phyloP scores from a whole-genome alignment of 2,329 filamentous ascomycete species.

The Clonostachys sp. region DNA sequence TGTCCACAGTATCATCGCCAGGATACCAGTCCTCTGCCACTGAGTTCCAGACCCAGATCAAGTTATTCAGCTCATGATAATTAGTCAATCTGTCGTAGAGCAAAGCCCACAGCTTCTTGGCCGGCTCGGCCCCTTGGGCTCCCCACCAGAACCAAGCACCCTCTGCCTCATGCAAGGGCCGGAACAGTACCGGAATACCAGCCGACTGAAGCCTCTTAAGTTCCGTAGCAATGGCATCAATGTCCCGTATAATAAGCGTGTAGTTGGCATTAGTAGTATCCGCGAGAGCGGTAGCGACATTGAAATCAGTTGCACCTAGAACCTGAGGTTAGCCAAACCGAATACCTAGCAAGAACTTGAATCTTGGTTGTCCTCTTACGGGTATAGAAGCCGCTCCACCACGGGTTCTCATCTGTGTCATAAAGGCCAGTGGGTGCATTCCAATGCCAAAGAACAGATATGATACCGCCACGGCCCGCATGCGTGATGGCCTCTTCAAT shows the following conservation, averaged over 20 bases:
- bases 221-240: conserved; percentile 41
- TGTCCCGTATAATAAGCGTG: conserved; percentile 37
- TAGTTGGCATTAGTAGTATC: conserved; percentile 39
- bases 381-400: conserved; percentile 46
- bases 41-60: conserved; percentile 47
- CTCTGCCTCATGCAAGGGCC: conserved; percentile 45
- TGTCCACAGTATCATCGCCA: conserved; percentile 36
- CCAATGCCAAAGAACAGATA: conserved; percentile 45
- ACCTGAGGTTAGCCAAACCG: too few species aligned
- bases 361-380: conserved; percentile 3
- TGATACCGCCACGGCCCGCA: conserved; percentile 34
- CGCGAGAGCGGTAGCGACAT: conserved; percentile 33
- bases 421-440: conserved; percentile 39
- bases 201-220: conserved; percentile 35
- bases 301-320: conserved; percentile 35
- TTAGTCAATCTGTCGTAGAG: conserved; percentile 37
- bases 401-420: conserved; percentile 35
- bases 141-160: conserved; percentile 50
- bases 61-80: conserved; percentile 37
- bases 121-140: conserved; percentile 36
- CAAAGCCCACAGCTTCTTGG: conserved; percentile 35
- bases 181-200: conserved; percentile 38
- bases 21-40: conserved; percentile 39
- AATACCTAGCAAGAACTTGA: too few species aligned
- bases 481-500: conserved; percentile 41